Evolutionary conservation across 257 asterid genomes (phyloP), one percentile per base, ranked within the genome.

Genomic region (Anisodus tanguticus): DNA sequence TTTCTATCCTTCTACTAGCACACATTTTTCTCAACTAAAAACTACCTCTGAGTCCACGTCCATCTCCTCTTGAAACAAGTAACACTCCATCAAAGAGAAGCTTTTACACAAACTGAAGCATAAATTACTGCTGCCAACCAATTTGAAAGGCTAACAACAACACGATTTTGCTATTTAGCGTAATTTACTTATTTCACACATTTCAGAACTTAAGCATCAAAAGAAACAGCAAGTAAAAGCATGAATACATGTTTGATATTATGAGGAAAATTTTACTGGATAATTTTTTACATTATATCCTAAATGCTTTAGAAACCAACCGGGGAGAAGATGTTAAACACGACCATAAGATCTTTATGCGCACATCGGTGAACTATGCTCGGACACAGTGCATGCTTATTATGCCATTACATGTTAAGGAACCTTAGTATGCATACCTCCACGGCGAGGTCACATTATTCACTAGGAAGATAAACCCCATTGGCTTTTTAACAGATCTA

Each of bases 121-220:
- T 9, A 60, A 76, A 51, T 51, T 49, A 49, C 63, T 26, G 47
- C 81, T 26, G 26, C 3, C 15, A 15, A 53, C 81, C 63, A 76
- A 51, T 53, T 76, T 76, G 63, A 76, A 76, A 74, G 45, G 81
- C 62, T 26, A 22, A 49, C 80, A 39, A 74, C 43, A 74, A 5
- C 80, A 74, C 10, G 10, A 43, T 74, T 74, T 74, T 74, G 80
- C 43, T 74, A 74, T 49, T 41, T 67, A 19, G 9, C 12, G 49
- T 67, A 35, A 69, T 39, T 69, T 69, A 69, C 77, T 37, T 41
- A 39, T 66, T 35, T 39, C 53, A 69, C 77, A 69, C 77, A 69
- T 69, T 69, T 39, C 77, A 69, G 77, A 41, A 69, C 77, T 37
- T 37, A 2, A 2, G 53, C 54, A 69, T 39, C 51, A 69, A 69